Evolutionary conservation across 139 green algal species (phyloP).

Genomic region (Zygnema circumcarinatum): DNA sequence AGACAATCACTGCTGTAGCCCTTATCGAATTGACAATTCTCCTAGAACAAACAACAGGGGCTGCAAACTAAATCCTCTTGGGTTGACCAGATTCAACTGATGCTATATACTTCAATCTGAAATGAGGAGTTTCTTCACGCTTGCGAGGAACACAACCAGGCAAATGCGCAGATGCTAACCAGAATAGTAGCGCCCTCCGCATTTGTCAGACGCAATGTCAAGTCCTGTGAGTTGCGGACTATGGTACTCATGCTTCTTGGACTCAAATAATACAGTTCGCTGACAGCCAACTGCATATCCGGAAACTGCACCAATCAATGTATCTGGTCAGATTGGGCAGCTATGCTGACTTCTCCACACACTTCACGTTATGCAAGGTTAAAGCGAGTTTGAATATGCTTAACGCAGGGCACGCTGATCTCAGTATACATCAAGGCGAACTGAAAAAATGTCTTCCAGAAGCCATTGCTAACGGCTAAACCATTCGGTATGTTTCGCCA

Average conservation of each 20-base stretch:
- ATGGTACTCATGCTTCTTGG: not conserved
- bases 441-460: too few relatives aligned
- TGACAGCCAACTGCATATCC: not conserved
- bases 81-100: not conserved
- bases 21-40: not conserved
- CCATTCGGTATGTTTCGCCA: too few relatives aligned
- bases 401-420: too few relatives aligned
- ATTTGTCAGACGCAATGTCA: not conserved
- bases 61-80: constrained; percentile 2
- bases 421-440: too few relatives aligned
- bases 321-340: too few relatives aligned
- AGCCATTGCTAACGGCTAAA: too few relatives aligned
- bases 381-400: too few relatives aligned
- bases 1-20: not conserved
- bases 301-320: not conserved
- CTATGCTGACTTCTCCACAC: too few relatives aligned
- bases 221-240: not conserved
- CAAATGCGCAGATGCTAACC: too few relatives aligned
- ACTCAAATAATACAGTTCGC: not conserved
- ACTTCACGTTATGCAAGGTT: too few relatives aligned
- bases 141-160: not conserved
- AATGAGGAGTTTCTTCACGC: not conserved
- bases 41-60: too few relatives aligned
- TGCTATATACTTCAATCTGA: not conserved
- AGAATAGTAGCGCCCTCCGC: too few relatives aligned